Base-by-base conservation (phyloP, 164 flowering plant genomes). In the Stephania yunnanensis region DNA sequence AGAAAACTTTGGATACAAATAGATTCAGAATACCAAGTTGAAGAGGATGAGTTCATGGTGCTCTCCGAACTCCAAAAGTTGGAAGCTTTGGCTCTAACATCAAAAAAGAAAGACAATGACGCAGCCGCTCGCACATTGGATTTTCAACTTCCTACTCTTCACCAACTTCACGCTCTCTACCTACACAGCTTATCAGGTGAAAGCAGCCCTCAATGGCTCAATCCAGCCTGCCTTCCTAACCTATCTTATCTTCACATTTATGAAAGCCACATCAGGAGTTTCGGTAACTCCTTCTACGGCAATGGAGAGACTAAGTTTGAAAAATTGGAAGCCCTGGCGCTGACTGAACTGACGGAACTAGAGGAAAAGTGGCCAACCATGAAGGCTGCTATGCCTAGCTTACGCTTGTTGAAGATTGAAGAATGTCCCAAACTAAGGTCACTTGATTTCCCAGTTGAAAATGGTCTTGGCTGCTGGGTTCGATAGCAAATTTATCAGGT, bases 1-100 rank as follows among this genome's bases (percentile, higher is more conserved):
- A 63, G 75, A 44, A 20, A 19, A 4, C 75, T 73, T 20, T 4
- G 31, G 29, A 42, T 73, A n/a, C 15, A 31, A 55, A 72, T 72
- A 55, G n/a, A 36, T 3, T 55, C 67, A 31, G 52, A 15, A 15
- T 67, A 72, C 30, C 46, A 58, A 58, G 42, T 72, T 5, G 74
- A 58, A 58, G 48, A 17, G 25, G 30, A 52, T 17, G 75, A 73
- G 4, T 25, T 61, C 36, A 11, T n/a, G 5, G 69, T 45, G 69
- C 45, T 63, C 6, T 63, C 55, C 44, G 42, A 19, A 48, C 69
- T 64, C 53, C 44, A 63, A 9, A 36, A 61, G 5, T 20, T 73
- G 30, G 22, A 58, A 58, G n/a, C 19, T 58, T 58, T 58, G 64
- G 64, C 5, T 0, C 17, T 58, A 58, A 58, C 64, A 58, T 58